phyloP scores from a whole-genome alignment of 2,329 filamentous ascomycete genomes.

The Didymella pomorum region DNA sequence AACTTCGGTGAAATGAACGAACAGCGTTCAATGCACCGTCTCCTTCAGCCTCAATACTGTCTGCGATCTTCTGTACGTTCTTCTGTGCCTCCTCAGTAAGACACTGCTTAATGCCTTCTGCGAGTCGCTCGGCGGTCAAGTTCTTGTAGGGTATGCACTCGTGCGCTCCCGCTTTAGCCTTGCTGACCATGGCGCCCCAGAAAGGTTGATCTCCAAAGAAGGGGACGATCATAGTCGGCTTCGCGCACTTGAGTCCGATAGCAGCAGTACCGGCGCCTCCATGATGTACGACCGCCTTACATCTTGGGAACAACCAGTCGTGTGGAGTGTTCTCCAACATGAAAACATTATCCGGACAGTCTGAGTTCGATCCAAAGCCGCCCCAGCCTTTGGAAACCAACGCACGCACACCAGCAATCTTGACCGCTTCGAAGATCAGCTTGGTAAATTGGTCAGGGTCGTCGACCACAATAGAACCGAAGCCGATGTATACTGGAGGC shows the following conservation, averaged over 20 bases:
- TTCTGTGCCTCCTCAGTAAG: constrained; percentile 67
- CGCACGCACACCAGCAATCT: constrained; percentile 71
- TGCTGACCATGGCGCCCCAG: constrained; percentile 75
- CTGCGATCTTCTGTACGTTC: constrained; percentile 67
- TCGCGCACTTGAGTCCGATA: constrained; percentile 74
- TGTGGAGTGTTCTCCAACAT: constrained; percentile 79
- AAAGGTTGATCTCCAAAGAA: constrained; percentile 84
- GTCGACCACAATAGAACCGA: constrained; percentile 78
- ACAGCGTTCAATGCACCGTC: constrained; percentile 76
- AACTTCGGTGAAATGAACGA: constrained; percentile 68
- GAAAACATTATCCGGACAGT: constrained; percentile 66
- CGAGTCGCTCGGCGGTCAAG: constrained; percentile 68
- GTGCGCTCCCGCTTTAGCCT: constrained; percentile 68
- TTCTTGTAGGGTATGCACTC: constrained; percentile 72
- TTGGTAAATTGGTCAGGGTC: constrained; percentile 73
- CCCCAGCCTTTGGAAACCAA: constrained; percentile 81
- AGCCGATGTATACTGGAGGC: constrained; percentile 75
- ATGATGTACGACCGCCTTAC: constrained; percentile 74
- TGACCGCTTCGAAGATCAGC: constrained; percentile 75
- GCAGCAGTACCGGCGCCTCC: constrained; percentile 82
- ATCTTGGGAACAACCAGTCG: constrained; percentile 77
- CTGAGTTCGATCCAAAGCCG: constrained; percentile 66
- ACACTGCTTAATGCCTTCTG: constrained; percentile 74
- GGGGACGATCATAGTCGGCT: constrained; percentile 77
- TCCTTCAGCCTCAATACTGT: constrained; percentile 66